Percentiles rank a stretch among this genome's conserved stretches.
Conservation (phyloP, 306 rosid species). For the Sindora glabra region DNA sequence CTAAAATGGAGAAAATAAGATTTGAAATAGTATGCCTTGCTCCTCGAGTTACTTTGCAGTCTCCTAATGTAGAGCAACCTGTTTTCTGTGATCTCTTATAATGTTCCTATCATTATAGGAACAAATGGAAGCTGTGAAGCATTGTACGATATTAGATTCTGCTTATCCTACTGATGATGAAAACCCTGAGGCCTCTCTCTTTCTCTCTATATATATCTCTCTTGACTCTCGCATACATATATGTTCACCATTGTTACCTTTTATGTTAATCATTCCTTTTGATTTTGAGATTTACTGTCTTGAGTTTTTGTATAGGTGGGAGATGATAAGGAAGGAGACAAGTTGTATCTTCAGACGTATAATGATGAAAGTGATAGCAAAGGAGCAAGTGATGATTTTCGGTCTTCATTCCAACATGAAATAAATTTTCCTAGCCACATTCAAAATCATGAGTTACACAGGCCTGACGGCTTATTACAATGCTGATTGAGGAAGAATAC, state of each 20-base stretch:
- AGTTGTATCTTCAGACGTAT: slow-evolving; percentile 41
- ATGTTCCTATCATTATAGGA: slow-evolving; percentile 36
- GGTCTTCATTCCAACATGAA: slow-evolving; percentile 28
- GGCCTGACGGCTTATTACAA: not conserved
- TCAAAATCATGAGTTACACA: slow-evolving; percentile 7
- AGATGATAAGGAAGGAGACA: slow-evolving; percentile 43
- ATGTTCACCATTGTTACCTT: not conserved
- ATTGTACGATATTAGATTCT: slow-evolving; percentile 61
- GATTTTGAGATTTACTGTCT: not conserved
- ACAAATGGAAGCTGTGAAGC: slow-evolving; percentile 69
- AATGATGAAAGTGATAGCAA: slow-evolving; percentile 25
- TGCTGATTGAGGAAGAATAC: slow-evolving; percentile 4
- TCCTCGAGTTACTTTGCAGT: slow-evolving; percentile 1
- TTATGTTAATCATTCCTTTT: too few species aligned
- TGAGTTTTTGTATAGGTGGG: slow-evolving; percentile 23
- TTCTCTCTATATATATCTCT: too few species aligned
- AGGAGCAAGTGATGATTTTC: slow-evolving; percentile 22
- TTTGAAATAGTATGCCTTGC: slow-evolving; percentile 54
- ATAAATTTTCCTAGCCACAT: slow-evolving; percentile 13
- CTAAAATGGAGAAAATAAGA: slow-evolving; percentile 51
- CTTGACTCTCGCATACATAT: too few species aligned
- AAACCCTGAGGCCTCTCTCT: slow-evolving; percentile 48
- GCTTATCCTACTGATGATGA: slow-evolving; percentile 61
- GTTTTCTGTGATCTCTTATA: slow-evolving; percentile 3
- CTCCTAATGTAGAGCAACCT: not conserved